Percentiles rank a stretch among this genome's conserved stretches.
Evolutionary conservation across 2,329 filamentous ascomycete species (phyloP).

Genomic region (Claviceps lovelessii): DNA sequence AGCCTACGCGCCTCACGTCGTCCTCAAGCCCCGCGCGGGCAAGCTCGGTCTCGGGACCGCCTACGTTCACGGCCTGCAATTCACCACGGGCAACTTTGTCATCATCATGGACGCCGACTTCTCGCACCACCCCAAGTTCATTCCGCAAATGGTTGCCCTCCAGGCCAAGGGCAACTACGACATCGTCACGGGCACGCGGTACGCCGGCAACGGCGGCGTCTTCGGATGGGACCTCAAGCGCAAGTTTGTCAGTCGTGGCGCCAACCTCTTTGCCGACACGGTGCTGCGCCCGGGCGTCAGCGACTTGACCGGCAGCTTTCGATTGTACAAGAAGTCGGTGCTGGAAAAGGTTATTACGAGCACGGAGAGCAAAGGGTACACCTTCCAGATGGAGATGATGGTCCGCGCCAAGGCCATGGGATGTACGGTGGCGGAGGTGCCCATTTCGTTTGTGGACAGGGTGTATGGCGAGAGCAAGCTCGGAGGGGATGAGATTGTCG

Average conservation of each 20-base stretch:
- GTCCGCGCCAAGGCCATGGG: constrained; percentile 94
- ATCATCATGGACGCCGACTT: constrained; percentile 99
- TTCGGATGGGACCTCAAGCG: constrained; percentile 94
- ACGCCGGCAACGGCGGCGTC: constrained; percentile 78
- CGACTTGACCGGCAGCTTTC: constrained; percentile 87
- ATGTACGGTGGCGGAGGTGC: constrained; percentile 84
- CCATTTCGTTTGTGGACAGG: constrained; percentile 90
- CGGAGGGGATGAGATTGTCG: constrained; percentile 86
- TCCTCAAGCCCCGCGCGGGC: constrained; percentile 76
- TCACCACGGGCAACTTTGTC: constrained; percentile 81
- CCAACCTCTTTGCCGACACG: constrained; percentile 92
- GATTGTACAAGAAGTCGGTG: constrained; percentile 83
- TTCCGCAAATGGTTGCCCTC: constrained; percentile 76
- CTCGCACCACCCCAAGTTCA: constrained; percentile 98
- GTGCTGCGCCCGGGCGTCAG: constrained; percentile 85
- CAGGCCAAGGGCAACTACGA: constrained; percentile 72
- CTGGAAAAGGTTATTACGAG: constrained; percentile 78
- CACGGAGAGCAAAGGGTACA: constrained; percentile 93
- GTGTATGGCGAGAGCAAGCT: constrained; percentile 93
- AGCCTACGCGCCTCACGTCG: constrained; percentile 65
- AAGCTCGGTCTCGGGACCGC: constrained; percentile 96
- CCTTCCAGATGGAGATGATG: constrained; percentile 99
- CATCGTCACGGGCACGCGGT: constrained; percentile 92
- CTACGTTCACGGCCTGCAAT: constrained; percentile 89
- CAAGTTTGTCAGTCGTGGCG: constrained; percentile 71